These are phyloP conservation scores for Cinnamomum chago DNA, from an alignment of 164 flowering plant species.

Conservation along the genomic window DNA sequence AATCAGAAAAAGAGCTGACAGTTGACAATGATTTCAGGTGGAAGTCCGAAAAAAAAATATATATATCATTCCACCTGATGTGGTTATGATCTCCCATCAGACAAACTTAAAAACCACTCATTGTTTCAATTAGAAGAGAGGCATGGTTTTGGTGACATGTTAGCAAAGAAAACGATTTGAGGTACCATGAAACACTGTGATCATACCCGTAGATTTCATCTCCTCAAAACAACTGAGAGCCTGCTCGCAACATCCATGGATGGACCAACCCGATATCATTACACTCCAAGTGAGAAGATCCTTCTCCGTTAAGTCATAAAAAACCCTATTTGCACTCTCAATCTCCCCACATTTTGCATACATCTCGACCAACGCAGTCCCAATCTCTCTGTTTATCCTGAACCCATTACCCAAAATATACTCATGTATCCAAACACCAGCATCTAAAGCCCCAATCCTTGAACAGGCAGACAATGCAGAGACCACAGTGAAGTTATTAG, in stretches of 20 bases:
- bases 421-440: constrained; percentile 33
- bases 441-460: constrained; percentile 42
- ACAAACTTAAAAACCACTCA: neutral
- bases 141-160: constrained; percentile 7
- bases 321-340: constrained; percentile 44
- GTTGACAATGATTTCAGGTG: too few species aligned
- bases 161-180: too few species aligned
- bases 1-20: too few species aligned
- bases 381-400: constrained; percentile 30
- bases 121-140: neutral
- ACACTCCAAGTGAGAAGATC: constrained; percentile 48
- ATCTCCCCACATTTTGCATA: constrained; percentile 71
- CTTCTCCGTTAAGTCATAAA: constrained; percentile 29
- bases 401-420: constrained; percentile 32
- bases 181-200: too few species aligned
- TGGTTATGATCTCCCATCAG: neutral
- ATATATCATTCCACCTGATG: too few species aligned
- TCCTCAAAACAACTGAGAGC: constrained; percentile 37
- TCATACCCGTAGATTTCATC: constrained; percentile 36
- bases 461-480: constrained; percentile 44
- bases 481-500: constrained; percentile 50
- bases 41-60: too few species aligned
- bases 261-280: constrained; percentile 57
- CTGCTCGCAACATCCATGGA: constrained; percentile 39
- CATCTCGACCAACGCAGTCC: constrained; percentile 62